Evolutionary conservation across 2,329 filamentous ascomycete genomes (phyloP), one percentile per base, ranked within the genome.

Genomic region (Colletotrichum sp.): DNA sequence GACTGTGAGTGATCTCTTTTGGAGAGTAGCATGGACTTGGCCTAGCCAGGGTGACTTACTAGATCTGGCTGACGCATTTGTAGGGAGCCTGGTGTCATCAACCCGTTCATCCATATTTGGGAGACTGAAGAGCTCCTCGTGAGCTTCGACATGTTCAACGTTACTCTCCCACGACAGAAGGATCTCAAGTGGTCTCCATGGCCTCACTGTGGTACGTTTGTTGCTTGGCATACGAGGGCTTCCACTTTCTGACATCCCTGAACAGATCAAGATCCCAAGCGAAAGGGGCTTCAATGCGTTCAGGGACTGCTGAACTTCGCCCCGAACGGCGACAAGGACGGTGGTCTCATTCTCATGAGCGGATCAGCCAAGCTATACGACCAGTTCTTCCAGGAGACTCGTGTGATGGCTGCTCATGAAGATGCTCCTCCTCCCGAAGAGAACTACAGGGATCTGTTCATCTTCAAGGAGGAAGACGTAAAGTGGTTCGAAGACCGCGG

Each of bases 291-390:
- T 2, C 71, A 73, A 16, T 73, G 78, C 18, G 83, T 88, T 0
- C 87, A 89, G 55, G 87, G 88, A 0, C 78, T 89, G 6, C 77
- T 88, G 5, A 89, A 88, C 79, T 85, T 84, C n/a, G 81, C 84
- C 8, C 87, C 86, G 1, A 86, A 86, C 36, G 87, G 88, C 1
- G 83, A 83, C 2, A 81, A 88, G 4, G 88, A 89, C 72, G 88
- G 88, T 15, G 87, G 87, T 1, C 77, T 89, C 5, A 83, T 89
- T 30, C 76, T 88, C 8, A 85, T 88, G 82, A 84, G 85, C 49
- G 87, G 87, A 7, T 85, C 83, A 8, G 77, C 82, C 13, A 85
- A 85, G 55, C 81, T 88, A 1, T 85, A 83, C 63, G 83, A 88
- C 49, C 81, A 87, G 74, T 89, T 88, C 82, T 89, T 88, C 78